Evolutionary conservation across 495 filamentous ascomycete species (phyloP), one percentile per base, ranked within the genome.

Genomic region (Cercophora sp.): DNA sequence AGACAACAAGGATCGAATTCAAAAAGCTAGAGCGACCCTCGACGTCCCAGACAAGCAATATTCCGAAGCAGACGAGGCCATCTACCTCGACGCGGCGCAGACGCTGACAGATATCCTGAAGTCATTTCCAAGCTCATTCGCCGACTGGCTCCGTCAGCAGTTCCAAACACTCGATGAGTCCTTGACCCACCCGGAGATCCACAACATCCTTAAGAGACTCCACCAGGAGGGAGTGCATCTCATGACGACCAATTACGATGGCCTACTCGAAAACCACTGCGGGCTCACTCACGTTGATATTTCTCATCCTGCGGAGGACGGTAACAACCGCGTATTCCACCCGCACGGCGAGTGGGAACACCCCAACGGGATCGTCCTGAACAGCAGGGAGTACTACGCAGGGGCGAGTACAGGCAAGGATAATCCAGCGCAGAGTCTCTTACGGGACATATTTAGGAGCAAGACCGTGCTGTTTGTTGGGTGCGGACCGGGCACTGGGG

Each of bases 351-450:
- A 39, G n/a, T 39, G 36, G 36, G 5, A 39, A 39, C 36, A 39
- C 4, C 36, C 36, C n/a, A 18, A 18, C 36, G 5, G 36, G 5
- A n/a, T 39, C 36, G n/a, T 39, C 36, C 2, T 39, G 36, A 18
- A 39, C n/a, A 39, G 8, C n/a, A 39, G n/a, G 36, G 36, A n/a
- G 36, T 39, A 39, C n/a, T 39, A 39, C 36, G 36, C 36, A 39
- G n/a, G n/a, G n/a, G n/a, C n/a, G n/a, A 2, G 5, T 8, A 19
- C 36, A 39, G 36, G 22, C n/a, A 39, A 39, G 18, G 10, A 6
- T 10, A 39, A 39, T 39, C 36, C 1, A 10, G 36, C 36, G 36
- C 2, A 39, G 36, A 18, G 22, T 39, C 11, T 6, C n/a, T 18
- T 39, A n/a, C 36, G 36, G 36, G n/a, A 39, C 5, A 39, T 18